These are phyloP conservation scores for Copromyces sp. DNA, from an alignment of 495 filamentous ascomycete species.

Conservation along the genomic window DNA sequence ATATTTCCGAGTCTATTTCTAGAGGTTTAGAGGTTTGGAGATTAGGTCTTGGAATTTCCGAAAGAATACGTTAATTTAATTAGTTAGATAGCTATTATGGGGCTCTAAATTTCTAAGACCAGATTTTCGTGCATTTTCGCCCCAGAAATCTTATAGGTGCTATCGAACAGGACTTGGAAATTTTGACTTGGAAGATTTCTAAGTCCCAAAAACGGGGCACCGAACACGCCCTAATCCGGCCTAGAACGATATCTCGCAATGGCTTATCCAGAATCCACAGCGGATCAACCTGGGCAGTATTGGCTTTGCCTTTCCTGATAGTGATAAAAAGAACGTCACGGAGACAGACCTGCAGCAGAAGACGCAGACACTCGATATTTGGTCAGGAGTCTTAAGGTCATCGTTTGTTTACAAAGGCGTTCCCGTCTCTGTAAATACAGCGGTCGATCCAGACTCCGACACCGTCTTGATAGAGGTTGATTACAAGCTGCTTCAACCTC, in stretches of 20 bases:
- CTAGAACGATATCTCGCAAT: constrained; percentile 40
- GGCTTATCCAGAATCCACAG: constrained; percentile 45
- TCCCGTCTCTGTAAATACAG: constrained; percentile 33
- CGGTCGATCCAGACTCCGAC: constrained; percentile 36
- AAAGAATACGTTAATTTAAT: no score
- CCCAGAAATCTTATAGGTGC: no score
- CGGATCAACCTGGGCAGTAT: constrained; percentile 39
- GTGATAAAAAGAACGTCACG: constrained; percentile 19
- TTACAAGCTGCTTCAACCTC: constrained; percentile 24
- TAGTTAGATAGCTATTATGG: no score
- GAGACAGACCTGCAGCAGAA: constrained; percentile 30
- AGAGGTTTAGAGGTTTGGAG: no score
- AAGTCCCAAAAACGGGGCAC: no score
- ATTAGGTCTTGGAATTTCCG: no score
- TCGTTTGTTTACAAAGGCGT: constrained; percentile 33
- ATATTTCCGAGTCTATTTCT: no score
- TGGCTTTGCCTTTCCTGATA: constrained; percentile 33
- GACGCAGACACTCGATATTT: constrained; percentile 38
- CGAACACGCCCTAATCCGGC: no score
- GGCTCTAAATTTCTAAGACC: no score
- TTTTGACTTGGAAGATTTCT: no score
- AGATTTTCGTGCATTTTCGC: no score
- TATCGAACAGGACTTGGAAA: no score
- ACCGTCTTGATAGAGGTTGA: constrained; percentile 35
- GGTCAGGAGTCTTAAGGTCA: constrained; percentile 36